Evolutionary conservation across 495 filamentous ascomycete species (phyloP).

Genomic region (Daldinia childiae): DNA sequence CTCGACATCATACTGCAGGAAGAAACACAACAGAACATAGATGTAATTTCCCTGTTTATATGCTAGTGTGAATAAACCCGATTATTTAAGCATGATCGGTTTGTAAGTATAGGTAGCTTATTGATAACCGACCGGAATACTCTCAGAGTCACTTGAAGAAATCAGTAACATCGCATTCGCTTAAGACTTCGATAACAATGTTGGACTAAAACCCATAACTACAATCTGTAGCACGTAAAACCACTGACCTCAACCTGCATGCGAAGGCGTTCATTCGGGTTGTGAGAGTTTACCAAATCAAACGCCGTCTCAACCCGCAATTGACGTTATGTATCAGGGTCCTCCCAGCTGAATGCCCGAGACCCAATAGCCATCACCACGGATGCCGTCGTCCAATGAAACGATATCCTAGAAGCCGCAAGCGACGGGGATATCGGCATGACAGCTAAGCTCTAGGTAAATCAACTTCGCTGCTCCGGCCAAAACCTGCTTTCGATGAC

Average conservation of each 20-base stretch:
- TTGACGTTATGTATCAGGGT: slow-evolving; percentile 17
- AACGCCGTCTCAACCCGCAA: slow-evolving; percentile 32
- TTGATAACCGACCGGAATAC: slow-evolving; percentile 8
- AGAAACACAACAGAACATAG: not conserved
- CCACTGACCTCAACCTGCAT: slow-evolving; percentile 18
- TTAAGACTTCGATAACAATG: not conserved
- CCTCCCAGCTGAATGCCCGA: not conserved
- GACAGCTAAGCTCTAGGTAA: slow-evolving; percentile 28
- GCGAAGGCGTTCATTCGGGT: slow-evolving; percentile 9
- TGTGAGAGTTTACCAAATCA: slow-evolving; percentile 5
- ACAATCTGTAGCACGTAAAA: slow-evolving; percentile 14
- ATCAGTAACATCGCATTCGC: slow-evolving; percentile 3
- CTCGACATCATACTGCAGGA: not conserved
- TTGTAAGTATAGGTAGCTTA: not conserved
- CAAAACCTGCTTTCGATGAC: slow-evolving; percentile 15
- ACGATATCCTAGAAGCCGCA: slow-evolving; percentile 16
- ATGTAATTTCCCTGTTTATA: not conserved
- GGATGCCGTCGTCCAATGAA: slow-evolving; percentile 28
- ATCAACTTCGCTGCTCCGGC: slow-evolving; percentile 17
- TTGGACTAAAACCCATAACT: slow-evolving; percentile 2
- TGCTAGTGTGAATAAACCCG: not conserved
- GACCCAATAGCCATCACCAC: slow-evolving; percentile 30
- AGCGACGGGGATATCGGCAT: slow-evolving; percentile 23
- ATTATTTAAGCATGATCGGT: not conserved
- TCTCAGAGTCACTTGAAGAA: slow-evolving; percentile 5